Conservation (phyloP, 768 basidiomycete species). For the Trametes villosa region DNA sequence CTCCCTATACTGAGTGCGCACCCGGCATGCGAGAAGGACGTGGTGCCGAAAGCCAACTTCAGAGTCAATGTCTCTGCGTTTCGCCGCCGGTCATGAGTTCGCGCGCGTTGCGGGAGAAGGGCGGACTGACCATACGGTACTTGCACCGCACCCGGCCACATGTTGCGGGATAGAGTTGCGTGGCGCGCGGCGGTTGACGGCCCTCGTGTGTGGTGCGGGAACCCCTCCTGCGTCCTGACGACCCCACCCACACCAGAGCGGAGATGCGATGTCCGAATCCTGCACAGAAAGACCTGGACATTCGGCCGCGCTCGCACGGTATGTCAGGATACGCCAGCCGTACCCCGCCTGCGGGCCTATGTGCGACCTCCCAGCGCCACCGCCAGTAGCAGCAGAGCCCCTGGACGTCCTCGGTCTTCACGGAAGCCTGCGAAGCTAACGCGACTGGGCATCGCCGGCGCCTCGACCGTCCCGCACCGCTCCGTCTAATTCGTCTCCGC, state of each 20-base stretch:
- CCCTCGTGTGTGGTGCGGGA: not conserved
- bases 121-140: not conserved
- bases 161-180: not conserved
- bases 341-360: too few relatives aligned
- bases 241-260: not conserved
- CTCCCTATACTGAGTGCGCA: too few relatives aligned
- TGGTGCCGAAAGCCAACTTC: too few relatives aligned
- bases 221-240: not conserved
- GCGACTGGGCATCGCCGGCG: not conserved
- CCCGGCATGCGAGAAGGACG: too few relatives aligned
- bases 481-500: not conserved
- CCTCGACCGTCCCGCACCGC: not conserved
- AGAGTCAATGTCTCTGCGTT: too few relatives aligned
- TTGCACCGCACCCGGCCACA: not conserved
- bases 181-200: not conserved
- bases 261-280: not conserved
- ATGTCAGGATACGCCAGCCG: too few relatives aligned
- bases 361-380: too few relatives aligned
- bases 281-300: not conserved
- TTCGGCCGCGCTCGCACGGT: not conserved
- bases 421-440: slow-evolving; percentile 4
- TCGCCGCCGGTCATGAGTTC: not conserved
- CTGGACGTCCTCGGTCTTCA: not conserved
- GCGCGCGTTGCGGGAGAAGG: not conserved
- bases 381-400: too few relatives aligned